Percentiles rank a stretch among this genome's conserved stretches.
Conservation (phyloP, 2,329 filamentous ascomycete species). For the Nemania sp. region DNA sequence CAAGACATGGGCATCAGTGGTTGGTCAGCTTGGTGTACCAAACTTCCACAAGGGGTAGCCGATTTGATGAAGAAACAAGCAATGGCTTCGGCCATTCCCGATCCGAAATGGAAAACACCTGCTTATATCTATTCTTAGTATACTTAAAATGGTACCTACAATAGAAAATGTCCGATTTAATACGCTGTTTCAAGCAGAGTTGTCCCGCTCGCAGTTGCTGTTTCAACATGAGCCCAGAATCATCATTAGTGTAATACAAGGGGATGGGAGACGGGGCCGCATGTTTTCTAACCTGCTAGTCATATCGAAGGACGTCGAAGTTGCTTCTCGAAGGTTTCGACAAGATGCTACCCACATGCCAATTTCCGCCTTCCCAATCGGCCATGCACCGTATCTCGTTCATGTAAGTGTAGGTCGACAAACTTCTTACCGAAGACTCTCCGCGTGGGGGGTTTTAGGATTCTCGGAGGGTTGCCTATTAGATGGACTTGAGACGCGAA, state of each 20-base stretch:
- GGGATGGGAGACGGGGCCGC: background rate
- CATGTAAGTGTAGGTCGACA: background rate
- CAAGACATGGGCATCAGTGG: conserved; percentile 16
- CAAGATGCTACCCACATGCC: background rate
- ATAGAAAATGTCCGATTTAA: background rate
- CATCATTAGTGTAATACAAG: background rate
- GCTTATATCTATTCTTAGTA: conserved; percentile 1
- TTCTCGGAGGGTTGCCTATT: background rate
- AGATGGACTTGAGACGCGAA: background rate
- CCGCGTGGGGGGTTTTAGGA: background rate
- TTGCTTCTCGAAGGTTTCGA: background rate
- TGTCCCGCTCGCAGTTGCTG: background rate
- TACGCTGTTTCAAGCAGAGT: background rate
- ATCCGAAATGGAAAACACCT: background rate
- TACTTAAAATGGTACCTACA: background rate
- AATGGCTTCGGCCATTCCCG: background rate
- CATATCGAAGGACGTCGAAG: background rate
- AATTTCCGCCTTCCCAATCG: background rate
- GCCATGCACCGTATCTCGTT: background rate
- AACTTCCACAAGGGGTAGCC: background rate
- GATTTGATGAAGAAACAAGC: conserved; percentile 5
- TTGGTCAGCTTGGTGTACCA: conserved; percentile 1
- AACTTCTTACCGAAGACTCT: background rate
- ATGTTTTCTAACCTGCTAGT: background rate
- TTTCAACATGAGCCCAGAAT: background rate